These are phyloP conservation scores for Draba incana DNA, from an alignment of 345 rosid species.

Conservation along the genomic window DNA sequence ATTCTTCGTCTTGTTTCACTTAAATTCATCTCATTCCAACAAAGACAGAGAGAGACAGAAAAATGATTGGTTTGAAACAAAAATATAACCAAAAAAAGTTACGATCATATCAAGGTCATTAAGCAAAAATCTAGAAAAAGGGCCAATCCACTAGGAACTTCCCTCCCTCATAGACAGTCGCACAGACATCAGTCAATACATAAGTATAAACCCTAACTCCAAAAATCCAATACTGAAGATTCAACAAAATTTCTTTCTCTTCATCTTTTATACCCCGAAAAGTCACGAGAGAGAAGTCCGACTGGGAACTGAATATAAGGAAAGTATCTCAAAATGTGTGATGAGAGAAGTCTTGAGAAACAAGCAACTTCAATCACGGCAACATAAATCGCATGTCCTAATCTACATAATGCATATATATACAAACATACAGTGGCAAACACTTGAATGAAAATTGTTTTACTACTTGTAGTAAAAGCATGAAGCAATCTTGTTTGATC, in stretches of 20 bases:
- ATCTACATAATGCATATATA: constrained; percentile 35
- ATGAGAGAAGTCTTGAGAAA: constrained; percentile 27
- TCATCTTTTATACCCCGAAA: background rate
- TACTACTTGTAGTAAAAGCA: constrained; percentile 32
- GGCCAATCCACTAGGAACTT: constrained; percentile 10
- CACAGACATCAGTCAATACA: background rate
- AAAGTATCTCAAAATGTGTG: constrained; percentile 36
- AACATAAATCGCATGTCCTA: constrained; percentile 38
- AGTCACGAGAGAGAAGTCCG: constrained; percentile 3
- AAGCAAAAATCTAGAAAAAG: constrained; percentile 2
- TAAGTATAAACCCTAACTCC: constrained; percentile 5
- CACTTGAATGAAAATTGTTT: constrained; percentile 17
- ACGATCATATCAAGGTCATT: background rate
- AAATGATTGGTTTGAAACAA: background rate
- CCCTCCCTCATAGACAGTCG: constrained; percentile 9
- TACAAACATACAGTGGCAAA: constrained; percentile 2
- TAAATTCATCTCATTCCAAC: constrained; percentile 9
- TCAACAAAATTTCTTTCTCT: background rate
- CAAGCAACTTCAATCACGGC: constrained; percentile 28
- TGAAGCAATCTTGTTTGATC: constrained; percentile 33
- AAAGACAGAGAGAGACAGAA: background rate
- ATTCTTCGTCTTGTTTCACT: constrained; percentile 9
- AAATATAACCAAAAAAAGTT: background rate
- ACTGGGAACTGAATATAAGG: constrained; percentile 34
- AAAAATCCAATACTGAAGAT: constrained; percentile 4